Evolutionary conservation across 768 basidiomycete species (phyloP).

Genomic region (Leccinellum albellum): DNA sequence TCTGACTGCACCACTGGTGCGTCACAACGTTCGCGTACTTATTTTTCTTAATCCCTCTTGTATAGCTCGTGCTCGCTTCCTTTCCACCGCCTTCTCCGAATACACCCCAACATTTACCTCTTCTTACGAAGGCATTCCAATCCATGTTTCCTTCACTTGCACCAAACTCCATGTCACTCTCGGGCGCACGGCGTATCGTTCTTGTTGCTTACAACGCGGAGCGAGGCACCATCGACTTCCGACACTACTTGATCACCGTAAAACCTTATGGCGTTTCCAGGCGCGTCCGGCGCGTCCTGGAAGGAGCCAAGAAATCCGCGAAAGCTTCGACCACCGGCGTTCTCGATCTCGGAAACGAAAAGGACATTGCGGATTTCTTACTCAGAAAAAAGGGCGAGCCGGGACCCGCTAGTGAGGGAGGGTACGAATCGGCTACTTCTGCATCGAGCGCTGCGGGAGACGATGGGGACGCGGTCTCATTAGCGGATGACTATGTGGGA

Average conservation of each 20-base stretch:
- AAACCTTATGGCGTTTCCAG: constrained; percentile 92
- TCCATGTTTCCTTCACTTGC: constrained; percentile 92
- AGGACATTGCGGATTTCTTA: constrained; percentile 94
- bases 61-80: constrained; percentile 81
- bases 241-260: constrained; percentile 94
- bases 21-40: constrained; percentile 24
- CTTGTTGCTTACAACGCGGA: constrained; percentile 88
- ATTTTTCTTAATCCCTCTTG: background rate
- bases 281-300: constrained; percentile 84
- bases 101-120: constrained; percentile 79
- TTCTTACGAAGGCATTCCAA: constrained; percentile 95
- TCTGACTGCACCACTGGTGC: constrained; percentile 84
- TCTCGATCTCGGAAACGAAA: constrained; percentile 82
- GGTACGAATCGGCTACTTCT: constrained; percentile 78
- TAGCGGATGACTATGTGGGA: constrained; percentile 93
- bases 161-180: constrained; percentile 72
- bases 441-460: constrained; percentile 82
- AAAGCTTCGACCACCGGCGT: constrained; percentile 35
- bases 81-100: constrained; percentile 72
- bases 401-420: constrained; percentile 53
- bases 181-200: constrained; percentile 91
- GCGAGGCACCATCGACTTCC: constrained; percentile 82
- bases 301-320: constrained; percentile 42
- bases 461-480: constrained; percentile 71
- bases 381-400: constrained; percentile 64